Evolutionary conservation across 2,329 filamentous ascomycete species (phyloP), one percentile per base, ranked within the genome.

Genomic region (Ophiosphaerella herpotricha): DNA sequence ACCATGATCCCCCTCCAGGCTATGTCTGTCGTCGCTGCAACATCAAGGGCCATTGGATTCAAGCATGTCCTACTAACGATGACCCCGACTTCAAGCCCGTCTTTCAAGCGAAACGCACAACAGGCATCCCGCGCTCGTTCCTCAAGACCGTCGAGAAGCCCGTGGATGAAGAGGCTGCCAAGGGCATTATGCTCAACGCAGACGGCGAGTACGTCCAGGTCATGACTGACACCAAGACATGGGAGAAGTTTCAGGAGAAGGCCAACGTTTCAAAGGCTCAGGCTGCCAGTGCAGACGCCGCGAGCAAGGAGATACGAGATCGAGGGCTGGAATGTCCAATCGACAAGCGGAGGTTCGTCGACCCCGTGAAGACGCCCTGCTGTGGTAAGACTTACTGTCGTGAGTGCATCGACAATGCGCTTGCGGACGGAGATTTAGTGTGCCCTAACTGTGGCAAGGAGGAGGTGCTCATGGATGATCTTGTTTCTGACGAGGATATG

Each of bases 31-130:
- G 97, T 72, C 88, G 94, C 42, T 99, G 94, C 75, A 89, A 91
- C 54, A 89, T 97, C 74, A 97, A 97, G 77, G 94, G 92, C n/a
- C 94, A 99, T 74, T 99, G 93, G 93, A 99, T 99, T 56, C 93
- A 97, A 76, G 85, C 90, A 44, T 99, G 94, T 68, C 94, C 94
- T 6, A 99, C 93, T n/a, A 99, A 99, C 73, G 91, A 96, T 72
- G 92, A 99, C 61, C 93, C 94, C 3, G 92, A 91, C 54, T 97
- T 92, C 74, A 94, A 99, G 75, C 92, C 92, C 61, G 88, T 91
- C 46, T 91, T 92, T 42, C 87, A 93, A 53, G 90, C 97, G 58
- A 97, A 97, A 80, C 87, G 93, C 54, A 97, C 94, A 4, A 99
- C 94, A 36, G 94, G 94, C 60, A 99, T 99, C 62, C 94, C 94